phyloP scores from a whole-genome alignment of 257 asterid genomes.

The Solanum infundibuliforme region DNA sequence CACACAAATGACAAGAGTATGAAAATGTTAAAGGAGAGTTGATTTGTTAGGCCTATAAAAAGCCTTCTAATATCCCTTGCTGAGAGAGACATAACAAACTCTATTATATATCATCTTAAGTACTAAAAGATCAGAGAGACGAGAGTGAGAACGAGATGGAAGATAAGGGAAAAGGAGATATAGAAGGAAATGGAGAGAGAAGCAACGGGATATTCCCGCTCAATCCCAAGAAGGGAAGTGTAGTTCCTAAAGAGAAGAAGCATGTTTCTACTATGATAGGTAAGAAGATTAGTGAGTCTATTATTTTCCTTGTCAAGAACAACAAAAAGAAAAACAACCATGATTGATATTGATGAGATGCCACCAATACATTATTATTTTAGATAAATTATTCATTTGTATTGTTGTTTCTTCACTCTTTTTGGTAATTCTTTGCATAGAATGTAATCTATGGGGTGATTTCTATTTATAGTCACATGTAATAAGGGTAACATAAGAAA shows the following conservation, averaged over 20 bases:
- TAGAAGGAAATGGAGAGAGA: neutral
- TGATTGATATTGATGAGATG: neutral
- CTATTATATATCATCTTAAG: neutral
- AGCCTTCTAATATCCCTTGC: neutral
- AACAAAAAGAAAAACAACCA: neutral
- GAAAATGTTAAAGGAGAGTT: neutral
- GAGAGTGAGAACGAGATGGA: neutral
- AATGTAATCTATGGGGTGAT: neutral
- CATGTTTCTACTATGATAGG: constrained; percentile 4
- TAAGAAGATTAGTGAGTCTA: neutral
- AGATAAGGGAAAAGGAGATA: neutral
- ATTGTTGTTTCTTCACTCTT: neutral
- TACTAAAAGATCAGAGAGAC: neutral
- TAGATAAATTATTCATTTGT: neutral
- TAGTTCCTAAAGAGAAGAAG: neutral
- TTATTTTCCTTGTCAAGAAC: neutral
- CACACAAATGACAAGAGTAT: neutral
- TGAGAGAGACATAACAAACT: neutral
- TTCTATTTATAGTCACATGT: neutral
- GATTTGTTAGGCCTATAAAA: neutral
- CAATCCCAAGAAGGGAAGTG: neutral
- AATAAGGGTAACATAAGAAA: neutral
- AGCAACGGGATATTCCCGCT: neutral
- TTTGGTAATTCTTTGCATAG: neutral
- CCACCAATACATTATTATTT: neutral